Conservation (phyloP, 2,329 filamentous ascomycete genomes). For the Aspergillus persii region DNA sequence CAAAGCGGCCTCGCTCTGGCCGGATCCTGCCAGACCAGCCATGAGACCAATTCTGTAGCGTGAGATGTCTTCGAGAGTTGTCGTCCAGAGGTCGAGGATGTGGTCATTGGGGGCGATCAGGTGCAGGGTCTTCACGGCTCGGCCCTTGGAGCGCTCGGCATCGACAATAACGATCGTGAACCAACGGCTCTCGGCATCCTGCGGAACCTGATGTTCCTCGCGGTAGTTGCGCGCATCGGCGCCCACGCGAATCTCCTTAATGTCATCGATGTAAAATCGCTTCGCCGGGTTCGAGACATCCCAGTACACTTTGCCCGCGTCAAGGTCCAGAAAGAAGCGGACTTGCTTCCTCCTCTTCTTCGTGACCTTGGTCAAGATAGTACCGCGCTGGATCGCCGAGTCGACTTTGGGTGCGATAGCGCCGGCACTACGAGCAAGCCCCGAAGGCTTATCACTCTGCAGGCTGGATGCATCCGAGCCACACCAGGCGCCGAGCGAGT, state of each 20-base stretch:
- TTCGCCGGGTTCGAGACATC: slow-evolving; percentile 75
- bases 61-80: slow-evolving; percentile 78
- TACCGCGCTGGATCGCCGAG: slow-evolving; percentile 73
- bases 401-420: slow-evolving; percentile 69
- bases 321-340: slow-evolving; percentile 74
- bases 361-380: slow-evolving; percentile 75
- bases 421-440: slow-evolving; percentile 34
- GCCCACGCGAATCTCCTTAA: slow-evolving; percentile 82
- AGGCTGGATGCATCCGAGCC: slow-evolving; percentile 41
- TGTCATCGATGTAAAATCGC: slow-evolving; percentile 90
- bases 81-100: slow-evolving; percentile 75
- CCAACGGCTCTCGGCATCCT: slow-evolving; percentile 68
- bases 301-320: slow-evolving; percentile 85
- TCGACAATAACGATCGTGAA: slow-evolving; percentile 88
- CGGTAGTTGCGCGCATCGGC: slow-evolving; percentile 85
- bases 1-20: slow-evolving; percentile 76
- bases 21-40: slow-evolving; percentile 74
- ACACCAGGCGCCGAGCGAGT: slow-evolving; percentile 42
- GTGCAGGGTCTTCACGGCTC: slow-evolving; percentile 74
- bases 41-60: slow-evolving; percentile 86
- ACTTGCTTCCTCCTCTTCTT: slow-evolving; percentile 75
- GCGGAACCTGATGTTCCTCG: slow-evolving; percentile 72
- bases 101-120: slow-evolving; percentile 74
- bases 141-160: slow-evolving; percentile 71
- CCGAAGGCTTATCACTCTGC: slow-evolving; percentile 36